A percentile compares a stretch with the other conserved stretches of the same genome.
phyloP scores from a whole-genome alignment of 139 green algal genomes.

The Chlamydomonas schloesseri region DNA sequence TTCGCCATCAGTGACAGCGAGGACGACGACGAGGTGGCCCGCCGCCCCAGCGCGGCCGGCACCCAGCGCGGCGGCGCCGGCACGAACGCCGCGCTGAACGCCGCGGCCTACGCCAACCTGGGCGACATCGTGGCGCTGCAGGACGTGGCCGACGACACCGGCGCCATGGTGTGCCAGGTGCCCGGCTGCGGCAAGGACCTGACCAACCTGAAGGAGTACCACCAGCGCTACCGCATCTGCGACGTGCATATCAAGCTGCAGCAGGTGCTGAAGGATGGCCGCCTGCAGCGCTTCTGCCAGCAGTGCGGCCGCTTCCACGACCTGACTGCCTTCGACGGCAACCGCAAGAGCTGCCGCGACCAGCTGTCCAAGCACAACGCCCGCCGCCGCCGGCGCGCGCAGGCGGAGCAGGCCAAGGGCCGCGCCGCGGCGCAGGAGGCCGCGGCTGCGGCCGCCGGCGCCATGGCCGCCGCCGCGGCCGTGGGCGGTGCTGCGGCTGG shows the following conservation, averaged over 20 bases:
- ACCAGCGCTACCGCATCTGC: slow-evolving; percentile 90
- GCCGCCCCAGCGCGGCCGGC: neutral
- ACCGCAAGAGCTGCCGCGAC: slow-evolving; percentile 85
- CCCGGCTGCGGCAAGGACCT: slow-evolving; percentile 73
- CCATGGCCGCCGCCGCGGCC: slow-evolving; percentile 13
- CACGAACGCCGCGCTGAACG: neutral
- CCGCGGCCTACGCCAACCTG: neutral
- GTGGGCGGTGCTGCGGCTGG: neutral
- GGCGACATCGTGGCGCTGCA: slow-evolving; percentile 17
- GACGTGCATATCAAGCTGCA: slow-evolving; percentile 81
- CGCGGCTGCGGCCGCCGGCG: neutral
- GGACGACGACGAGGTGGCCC: slow-evolving; percentile 17
- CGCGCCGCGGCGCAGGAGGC: neutral
- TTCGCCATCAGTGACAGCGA: slow-evolving; percentile 36
- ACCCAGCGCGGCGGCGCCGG: neutral
- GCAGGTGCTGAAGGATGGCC: slow-evolving; percentile 77
- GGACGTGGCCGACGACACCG: slow-evolving; percentile 43
- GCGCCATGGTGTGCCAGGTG: slow-evolving; percentile 70
- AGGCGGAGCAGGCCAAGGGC: slow-evolving; percentile 34
- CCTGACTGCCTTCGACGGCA: slow-evolving; percentile 88
- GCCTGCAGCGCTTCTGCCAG: slow-evolving; percentile 90
- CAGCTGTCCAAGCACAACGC: slow-evolving; percentile 84
- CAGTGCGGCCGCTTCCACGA: slow-evolving; percentile 94
- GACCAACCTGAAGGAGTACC: slow-evolving; percentile 84
- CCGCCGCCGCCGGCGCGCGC: slow-evolving; percentile 62